phyloP scores from a whole-genome alignment of 2,329 filamentous ascomycete genomes.

The Arachnomyces sp. region DNA sequence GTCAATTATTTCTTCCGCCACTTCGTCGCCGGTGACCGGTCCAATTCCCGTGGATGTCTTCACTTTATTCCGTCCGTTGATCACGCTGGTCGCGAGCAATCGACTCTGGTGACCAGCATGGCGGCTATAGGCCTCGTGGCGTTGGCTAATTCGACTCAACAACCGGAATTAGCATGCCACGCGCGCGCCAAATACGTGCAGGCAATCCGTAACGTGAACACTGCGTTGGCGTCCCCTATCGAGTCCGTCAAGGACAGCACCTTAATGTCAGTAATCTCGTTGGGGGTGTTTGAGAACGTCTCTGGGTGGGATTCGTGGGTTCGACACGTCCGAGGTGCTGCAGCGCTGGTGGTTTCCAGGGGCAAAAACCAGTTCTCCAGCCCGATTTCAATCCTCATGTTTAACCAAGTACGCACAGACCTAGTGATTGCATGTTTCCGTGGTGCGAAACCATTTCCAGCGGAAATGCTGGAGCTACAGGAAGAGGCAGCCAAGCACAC shows the following conservation, averaged over 20 bases:
- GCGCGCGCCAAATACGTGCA: conserved; percentile 20
- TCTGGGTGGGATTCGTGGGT: conserved; percentile 17
- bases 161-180: conserved; percentile 13
- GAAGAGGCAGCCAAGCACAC: too few relatives aligned
- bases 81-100: conserved; percentile 11
- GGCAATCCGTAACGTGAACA: conserved; percentile 17
- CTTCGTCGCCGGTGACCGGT: conserved; percentile 14
- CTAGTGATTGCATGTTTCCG: too few relatives aligned
- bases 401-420: too few relatives aligned
- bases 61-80: conserved; percentile 17
- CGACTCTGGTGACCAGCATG: conserved; percentile 18
- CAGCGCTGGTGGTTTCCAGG: conserved; percentile 16
- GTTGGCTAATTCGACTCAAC: conserved; percentile 17
- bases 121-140: conserved; percentile 21
- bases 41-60: conserved; percentile 16
- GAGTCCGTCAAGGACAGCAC: conserved; percentile 20
- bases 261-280: conserved; percentile 21
- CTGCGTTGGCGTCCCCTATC: conserved; percentile 15
- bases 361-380: too few relatives aligned
- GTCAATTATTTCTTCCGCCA: conserved; percentile 20
- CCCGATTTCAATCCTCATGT: too few relatives aligned
- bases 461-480: too few relatives aligned
- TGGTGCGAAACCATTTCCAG: too few relatives aligned
- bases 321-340: conserved; percentile 20
- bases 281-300: conserved; percentile 21